Percentiles rank a stretch among this genome's conserved stretches.
These are phyloP conservation scores for Citrus cavaleriei DNA, from an alignment of 345 rosid species.

Conservation along the genomic window DNA sequence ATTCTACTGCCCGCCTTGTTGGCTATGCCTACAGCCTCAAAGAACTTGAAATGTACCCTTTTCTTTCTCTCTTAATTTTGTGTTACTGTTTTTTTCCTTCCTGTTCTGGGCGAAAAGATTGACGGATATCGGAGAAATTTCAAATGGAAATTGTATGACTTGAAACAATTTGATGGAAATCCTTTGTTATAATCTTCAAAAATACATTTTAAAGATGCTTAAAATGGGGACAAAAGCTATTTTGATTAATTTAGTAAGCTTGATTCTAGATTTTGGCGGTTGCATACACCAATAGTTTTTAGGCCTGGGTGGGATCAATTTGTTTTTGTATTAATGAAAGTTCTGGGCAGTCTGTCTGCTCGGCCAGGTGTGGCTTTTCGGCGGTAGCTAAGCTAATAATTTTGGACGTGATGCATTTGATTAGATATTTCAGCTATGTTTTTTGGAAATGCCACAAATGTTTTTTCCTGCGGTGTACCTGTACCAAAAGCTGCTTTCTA, in stretches of 20 bases:
- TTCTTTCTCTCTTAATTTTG: background rate
- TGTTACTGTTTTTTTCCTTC: background rate
- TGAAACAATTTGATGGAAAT: conserved; percentile 1
- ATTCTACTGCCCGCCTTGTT: conserved; percentile 69
- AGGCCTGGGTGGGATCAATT: background rate
- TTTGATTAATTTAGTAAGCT: too few relatives aligned
- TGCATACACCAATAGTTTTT: background rate
- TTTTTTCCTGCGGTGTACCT: background rate
- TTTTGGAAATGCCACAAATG: background rate
- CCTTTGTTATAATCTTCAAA: background rate
- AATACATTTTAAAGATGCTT: background rate
- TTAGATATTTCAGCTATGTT: background rate
- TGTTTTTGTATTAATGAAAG: background rate
- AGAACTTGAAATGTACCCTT: conserved; percentile 65
- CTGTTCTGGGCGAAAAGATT: background rate
- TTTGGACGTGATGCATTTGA: background rate
- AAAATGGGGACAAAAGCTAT: background rate
- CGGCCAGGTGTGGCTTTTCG: background rate
- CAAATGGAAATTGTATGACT: background rate
- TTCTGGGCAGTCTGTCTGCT: background rate
- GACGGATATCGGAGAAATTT: background rate
- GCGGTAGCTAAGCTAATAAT: background rate
- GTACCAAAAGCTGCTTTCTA: background rate
- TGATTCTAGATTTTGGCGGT: too few relatives aligned
- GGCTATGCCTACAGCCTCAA: conserved; percentile 67